Evolutionary conservation across 768 basidiomycete species (phyloP), one percentile per base, ranked within the genome.

Genomic region (Mrakia hoshinonis): DNA sequence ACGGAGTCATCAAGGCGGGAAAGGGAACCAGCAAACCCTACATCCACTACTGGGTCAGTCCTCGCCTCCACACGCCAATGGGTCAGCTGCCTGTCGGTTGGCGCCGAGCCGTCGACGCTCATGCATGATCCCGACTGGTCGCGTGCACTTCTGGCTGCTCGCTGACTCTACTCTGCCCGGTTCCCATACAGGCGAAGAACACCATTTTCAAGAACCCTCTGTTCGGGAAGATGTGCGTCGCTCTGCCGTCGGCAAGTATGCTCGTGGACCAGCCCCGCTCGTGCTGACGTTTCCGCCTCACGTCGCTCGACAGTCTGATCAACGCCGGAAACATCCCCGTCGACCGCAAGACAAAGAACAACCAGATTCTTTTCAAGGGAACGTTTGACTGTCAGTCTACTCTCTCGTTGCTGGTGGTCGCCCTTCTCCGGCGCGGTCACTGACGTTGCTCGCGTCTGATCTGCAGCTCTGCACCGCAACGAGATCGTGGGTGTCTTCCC

Each of bases 401-500:
- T 64, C 29, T 34, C 34, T n/a, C 12, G 10, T 22, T 38, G 15
- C 12, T n/a, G 12, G 3, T 54, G 12, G 7, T 54, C 55, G 29
- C 31, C 29, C 24, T 5, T 9, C 6, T 11, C 49, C 5, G 49
- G 22, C 15, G 24, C 24, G 10, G 48, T 4, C 39, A 26, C 55
- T 64, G 51, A 66, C n/a, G 9, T 73, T 60, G 5, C 11, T 26
- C 31, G n/a, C 5, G 49, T n/a, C 31, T 18, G 34, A 15, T 48
- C 49, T 29, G 12, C 39, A 74, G 88, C 89, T 0, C 83, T 99
- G 49, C 83, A 86, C 22, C 82, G 82, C n/a, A 90, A 89, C 20
- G 84, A 87, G 73, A 90, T 87, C 24, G 90, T 99, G 67, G 95
- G 92, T 9, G 83, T 98, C 52, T 99, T 99, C 78, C 92, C 92